Conservation (phyloP, 305 asterid species). For the Ilex paraguariensis region DNA sequence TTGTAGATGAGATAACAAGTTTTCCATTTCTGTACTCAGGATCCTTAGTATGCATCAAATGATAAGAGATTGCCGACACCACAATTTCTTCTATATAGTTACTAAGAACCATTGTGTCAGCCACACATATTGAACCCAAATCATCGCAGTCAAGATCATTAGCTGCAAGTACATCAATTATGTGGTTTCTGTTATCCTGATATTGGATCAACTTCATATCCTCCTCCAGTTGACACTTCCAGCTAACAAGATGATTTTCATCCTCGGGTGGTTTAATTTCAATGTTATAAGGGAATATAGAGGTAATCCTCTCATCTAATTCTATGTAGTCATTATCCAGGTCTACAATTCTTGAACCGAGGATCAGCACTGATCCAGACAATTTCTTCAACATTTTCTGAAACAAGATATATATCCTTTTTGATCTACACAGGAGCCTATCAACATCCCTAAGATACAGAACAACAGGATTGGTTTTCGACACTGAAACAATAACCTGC, state of each 20-base stretch:
- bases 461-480: slow-evolving; percentile 54
- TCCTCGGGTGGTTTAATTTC: slow-evolving; percentile 87
- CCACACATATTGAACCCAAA: slow-evolving; percentile 65
- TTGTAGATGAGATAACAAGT: slow-evolving; percentile 74
- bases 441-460: slow-evolving; percentile 85
- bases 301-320: slow-evolving; percentile 62
- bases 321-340: slow-evolving; percentile 44
- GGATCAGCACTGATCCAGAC: slow-evolving; percentile 69
- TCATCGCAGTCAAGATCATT: slow-evolving; percentile 87
- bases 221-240: slow-evolving; percentile 84
- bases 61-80: slow-evolving; percentile 82
- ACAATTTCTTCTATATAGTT: slow-evolving; percentile 82
- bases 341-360: slow-evolving; percentile 67
- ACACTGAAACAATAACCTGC: slow-evolving; percentile 66
- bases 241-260: slow-evolving; percentile 65
- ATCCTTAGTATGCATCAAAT: slow-evolving; percentile 62
- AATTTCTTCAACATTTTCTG: slow-evolving; percentile 79
- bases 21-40: slow-evolving; percentile 82
- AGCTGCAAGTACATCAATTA: slow-evolving; percentile 73
- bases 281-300: slow-evolving; percentile 73
- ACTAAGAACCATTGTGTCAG: slow-evolving; percentile 66
- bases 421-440: slow-evolving; percentile 54
- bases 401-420: slow-evolving; percentile 51
- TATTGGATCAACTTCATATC: slow-evolving; percentile 82
- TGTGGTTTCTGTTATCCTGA: slow-evolving; percentile 78